These are phyloP conservation scores for Termitomyces sp. DNA, from an alignment of 768 basidiomycete species.

Conservation along the genomic window DNA sequence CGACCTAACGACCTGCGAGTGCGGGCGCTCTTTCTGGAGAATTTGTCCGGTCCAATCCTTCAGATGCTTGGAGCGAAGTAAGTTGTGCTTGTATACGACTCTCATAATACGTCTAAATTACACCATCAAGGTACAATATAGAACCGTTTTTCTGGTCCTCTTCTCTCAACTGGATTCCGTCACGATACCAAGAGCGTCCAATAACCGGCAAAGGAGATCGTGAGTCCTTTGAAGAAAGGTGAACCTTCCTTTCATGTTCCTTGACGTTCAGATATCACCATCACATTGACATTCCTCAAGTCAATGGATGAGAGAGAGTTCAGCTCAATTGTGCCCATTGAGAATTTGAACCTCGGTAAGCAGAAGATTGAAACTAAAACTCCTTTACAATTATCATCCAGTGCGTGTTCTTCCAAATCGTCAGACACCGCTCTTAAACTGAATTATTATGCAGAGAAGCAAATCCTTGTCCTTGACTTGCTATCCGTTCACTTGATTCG, in stretches of 20 bases:
- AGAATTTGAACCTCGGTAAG: slow-evolving; percentile 10
- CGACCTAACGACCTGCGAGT: slow-evolving; percentile 36
- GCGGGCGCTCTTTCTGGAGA: slow-evolving; percentile 48
- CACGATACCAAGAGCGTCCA: slow-evolving; percentile 53
- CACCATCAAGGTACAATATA: slow-evolving; percentile 42
- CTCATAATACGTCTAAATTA: too few species aligned
- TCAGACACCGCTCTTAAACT: neutral
- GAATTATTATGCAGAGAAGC: slow-evolving; percentile 17
- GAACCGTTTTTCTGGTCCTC: slow-evolving; percentile 70
- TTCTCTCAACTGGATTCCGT: slow-evolving; percentile 63
- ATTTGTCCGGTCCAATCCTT: slow-evolving; percentile 46
- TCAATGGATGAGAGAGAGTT: slow-evolving; percentile 19
- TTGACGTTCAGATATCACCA: slow-evolving; percentile 46
- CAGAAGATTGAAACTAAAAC: slow-evolving; percentile 36
- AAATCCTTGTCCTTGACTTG: slow-evolving; percentile 39
- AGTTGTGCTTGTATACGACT: slow-evolving; percentile 6
- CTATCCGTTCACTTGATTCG: slow-evolving; percentile 47
- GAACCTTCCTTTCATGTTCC: neutral
- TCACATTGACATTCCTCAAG: slow-evolving; percentile 52
- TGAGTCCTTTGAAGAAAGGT: slow-evolving; percentile 22
- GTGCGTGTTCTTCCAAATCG: slow-evolving; percentile 15
- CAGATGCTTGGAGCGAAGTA: slow-evolving; percentile 61
- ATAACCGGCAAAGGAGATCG: slow-evolving; percentile 42
- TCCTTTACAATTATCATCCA: slow-evolving; percentile 31
- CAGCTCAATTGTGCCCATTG: neutral